Evolutionary conservation across 2,329 filamentous ascomycete genomes (phyloP).

Genomic region (Cladosporium sp.): DNA sequence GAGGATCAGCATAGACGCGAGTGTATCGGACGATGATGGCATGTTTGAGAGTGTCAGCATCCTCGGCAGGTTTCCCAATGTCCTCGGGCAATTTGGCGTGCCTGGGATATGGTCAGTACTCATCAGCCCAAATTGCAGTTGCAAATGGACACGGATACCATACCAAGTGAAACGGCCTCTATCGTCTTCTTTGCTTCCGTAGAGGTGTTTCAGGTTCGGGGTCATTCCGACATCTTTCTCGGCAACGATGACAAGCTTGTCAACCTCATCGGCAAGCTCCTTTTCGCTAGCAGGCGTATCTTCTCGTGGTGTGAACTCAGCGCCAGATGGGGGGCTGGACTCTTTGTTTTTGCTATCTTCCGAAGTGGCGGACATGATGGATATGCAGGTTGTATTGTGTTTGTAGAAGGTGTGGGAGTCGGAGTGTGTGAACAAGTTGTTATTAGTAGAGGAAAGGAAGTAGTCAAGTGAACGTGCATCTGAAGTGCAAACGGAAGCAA

Average conservation of each 20-base stretch:
- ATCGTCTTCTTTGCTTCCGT: slow-evolving; percentile 46
- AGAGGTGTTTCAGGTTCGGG: slow-evolving; percentile 4
- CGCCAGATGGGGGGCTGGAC: not conserved
- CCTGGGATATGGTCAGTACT: not conserved
- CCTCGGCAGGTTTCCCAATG: slow-evolving; percentile 55
- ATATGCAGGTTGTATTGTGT: not conserved
- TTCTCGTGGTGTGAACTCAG: not conserved
- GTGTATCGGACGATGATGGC: slow-evolving; percentile 58
- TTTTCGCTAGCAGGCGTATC: not conserved
- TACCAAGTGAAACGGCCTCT: slow-evolving; percentile 50
- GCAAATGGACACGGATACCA: not conserved
- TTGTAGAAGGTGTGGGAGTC: not conserved
- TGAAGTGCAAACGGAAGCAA: too few relatives aligned
- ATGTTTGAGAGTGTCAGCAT: slow-evolving; percentile 58
- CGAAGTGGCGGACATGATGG: not conserved
- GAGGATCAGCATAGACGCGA: slow-evolving; percentile 47
- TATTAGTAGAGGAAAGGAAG: too few relatives aligned
- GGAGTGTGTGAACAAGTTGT: too few relatives aligned
- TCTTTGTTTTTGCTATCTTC: not conserved
- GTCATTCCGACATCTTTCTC: slow-evolving; percentile 4
- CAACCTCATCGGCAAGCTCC: not conserved
- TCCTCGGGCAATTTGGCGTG: slow-evolving; percentile 53
- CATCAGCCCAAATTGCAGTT: too few relatives aligned
- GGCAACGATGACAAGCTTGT: slow-evolving; percentile 4
- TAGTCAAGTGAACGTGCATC: too few relatives aligned